Conservation (phyloP, 2,329 filamentous ascomycete genomes). For the Pseudocercospora ulei region DNA sequence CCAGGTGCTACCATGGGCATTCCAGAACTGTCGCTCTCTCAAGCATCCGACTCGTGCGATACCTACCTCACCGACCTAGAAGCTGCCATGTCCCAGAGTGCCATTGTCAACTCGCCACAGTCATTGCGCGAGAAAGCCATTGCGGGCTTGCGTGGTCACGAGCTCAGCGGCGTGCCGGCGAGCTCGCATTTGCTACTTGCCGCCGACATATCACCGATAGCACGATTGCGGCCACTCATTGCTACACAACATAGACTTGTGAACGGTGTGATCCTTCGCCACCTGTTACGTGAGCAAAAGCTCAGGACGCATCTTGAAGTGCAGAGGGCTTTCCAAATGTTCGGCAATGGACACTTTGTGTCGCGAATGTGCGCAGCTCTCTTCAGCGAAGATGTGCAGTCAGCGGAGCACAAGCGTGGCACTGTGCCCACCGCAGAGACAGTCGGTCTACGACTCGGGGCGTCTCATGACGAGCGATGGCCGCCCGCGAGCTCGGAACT, state of each 20-base stretch:
- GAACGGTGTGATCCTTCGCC: constrained; percentile 63
- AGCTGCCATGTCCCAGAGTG: neutral
- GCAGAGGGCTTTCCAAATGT: constrained; percentile 69
- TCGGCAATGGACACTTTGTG: constrained; percentile 76
- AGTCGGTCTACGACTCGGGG: constrained; percentile 77
- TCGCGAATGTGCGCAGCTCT: constrained; percentile 70
- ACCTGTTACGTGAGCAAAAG: constrained; percentile 66
- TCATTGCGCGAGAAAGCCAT: neutral
- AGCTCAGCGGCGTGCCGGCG: too few relatives aligned
- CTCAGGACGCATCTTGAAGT: constrained; percentile 62
- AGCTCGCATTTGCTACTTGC: too few relatives aligned
- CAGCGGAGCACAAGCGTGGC: constrained; percentile 63
- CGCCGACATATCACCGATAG: constrained; percentile 15
- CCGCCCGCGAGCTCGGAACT: constrained; percentile 89
- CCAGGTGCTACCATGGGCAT: too few relatives aligned
- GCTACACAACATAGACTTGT: constrained; percentile 64
- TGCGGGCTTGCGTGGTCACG: too few relatives aligned
- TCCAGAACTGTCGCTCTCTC: neutral
- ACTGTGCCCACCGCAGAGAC: constrained; percentile 57
- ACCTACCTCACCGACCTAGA: neutral
- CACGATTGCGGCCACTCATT: constrained; percentile 49
- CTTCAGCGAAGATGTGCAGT: constrained; percentile 73
- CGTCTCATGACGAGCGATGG: constrained; percentile 60
- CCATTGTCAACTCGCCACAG: too few relatives aligned
- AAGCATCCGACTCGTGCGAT: neutral